Conservation (phyloP, 352 stramenopile genomes). For the Elongisporangium undulatum region DNA sequence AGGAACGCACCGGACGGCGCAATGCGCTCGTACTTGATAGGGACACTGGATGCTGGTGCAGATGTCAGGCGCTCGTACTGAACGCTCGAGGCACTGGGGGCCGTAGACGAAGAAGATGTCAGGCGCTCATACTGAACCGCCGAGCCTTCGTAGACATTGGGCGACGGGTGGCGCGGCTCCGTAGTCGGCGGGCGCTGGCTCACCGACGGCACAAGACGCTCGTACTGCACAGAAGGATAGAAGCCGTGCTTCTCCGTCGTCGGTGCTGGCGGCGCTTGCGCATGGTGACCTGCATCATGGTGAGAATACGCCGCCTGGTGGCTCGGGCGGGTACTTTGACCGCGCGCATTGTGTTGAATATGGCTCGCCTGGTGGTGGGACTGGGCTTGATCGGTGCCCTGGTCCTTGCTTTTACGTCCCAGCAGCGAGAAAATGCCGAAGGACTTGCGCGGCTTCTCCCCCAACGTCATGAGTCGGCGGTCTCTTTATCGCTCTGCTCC, state of each 20-base stretch:
- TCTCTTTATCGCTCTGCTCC: too few relatives aligned
- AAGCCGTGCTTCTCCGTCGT: constrained; percentile 12
- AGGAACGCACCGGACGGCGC: constrained; percentile 2
- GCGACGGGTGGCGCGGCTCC: constrained; percentile 8
- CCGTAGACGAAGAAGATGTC: constrained; percentile 16
- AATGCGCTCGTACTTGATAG: constrained; percentile 1
- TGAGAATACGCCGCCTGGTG: constrained; percentile 10
- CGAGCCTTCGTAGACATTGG: constrained; percentile 15
- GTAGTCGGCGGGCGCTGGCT: constrained; percentile 7
- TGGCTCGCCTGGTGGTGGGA: constrained; percentile 6
- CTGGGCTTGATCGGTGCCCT: constrained; percentile 11
- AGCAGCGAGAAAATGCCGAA: constrained; percentile 68
- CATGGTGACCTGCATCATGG: constrained; percentile 4
- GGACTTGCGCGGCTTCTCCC: constrained; percentile 45
- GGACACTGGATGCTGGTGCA: constrained; percentile 9
- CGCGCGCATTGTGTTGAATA: constrained; percentile 3
- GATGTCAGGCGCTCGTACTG: constrained; percentile 54
- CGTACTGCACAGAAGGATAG: constrained; percentile 15
- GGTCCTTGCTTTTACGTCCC: constrained; percentile 53
- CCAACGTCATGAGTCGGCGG: constrained; percentile 29
- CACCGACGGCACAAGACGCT: constrained; percentile 14
- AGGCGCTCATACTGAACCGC: constrained; percentile 45
- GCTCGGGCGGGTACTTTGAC: constrained; percentile 4
- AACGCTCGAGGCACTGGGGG: constrained; percentile 14
- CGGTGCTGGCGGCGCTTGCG: neutral